Conservation (phyloP, 2,329 filamentous ascomycete species). For the Xylaria sp. region DNA sequence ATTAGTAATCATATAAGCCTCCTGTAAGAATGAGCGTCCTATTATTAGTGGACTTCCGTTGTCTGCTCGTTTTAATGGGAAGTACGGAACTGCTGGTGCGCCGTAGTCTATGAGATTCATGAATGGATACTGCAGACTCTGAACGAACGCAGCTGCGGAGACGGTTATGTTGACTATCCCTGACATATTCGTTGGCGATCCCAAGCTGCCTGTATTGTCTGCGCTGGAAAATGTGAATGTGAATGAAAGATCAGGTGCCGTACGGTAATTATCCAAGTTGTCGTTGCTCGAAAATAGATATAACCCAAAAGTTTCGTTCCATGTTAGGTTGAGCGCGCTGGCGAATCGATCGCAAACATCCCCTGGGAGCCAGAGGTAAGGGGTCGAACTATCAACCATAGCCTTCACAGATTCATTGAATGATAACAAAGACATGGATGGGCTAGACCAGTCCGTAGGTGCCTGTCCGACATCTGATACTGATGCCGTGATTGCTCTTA, state of each 20-base stretch:
- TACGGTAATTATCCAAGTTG: conserved; percentile 61
- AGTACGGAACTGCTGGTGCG: conserved; percentile 66
- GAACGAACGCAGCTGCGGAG: conserved; percentile 62
- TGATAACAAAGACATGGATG: conserved; percentile 53
- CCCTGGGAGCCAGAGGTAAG: conserved; percentile 71
- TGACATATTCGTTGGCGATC: conserved; percentile 58
- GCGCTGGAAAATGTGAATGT: conserved; percentile 68
- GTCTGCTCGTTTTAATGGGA: conserved; percentile 69
- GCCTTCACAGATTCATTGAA: conserved; percentile 63
- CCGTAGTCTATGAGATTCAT: conserved; percentile 58
- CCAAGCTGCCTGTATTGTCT: conserved; percentile 65
- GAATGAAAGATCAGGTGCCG: conserved; percentile 61
- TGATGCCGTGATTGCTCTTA: conserved; percentile 66
- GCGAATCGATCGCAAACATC: conserved; percentile 73
- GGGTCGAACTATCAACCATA: conserved; percentile 72
- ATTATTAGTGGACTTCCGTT: conserved; percentile 68
- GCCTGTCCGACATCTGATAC: conserved; percentile 49
- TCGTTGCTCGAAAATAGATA: conserved; percentile 71
- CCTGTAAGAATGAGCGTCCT: conserved; percentile 76
- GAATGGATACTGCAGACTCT: conserved; percentile 62
- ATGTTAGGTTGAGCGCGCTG: conserved; percentile 70
- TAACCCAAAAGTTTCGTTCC: conserved; percentile 70
- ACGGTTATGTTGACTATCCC: conserved; percentile 69
- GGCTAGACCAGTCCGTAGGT: conserved; percentile 55
- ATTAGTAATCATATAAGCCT: conserved; percentile 69